Evolutionary conservation across 257 asterid genomes (phyloP).

Genomic region (Primulina tabacum): DNA sequence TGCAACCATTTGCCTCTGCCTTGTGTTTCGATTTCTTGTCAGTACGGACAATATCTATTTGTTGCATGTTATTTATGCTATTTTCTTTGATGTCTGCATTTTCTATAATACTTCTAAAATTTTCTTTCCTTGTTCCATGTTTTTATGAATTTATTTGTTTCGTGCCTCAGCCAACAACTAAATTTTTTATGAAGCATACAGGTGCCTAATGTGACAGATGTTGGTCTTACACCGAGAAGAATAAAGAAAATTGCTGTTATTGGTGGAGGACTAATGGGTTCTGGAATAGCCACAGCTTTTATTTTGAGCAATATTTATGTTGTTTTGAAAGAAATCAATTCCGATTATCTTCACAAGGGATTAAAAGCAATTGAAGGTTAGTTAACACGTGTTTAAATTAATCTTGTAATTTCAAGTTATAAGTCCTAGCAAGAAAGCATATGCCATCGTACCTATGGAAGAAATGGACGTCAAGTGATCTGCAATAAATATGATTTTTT

Average conservation of each 20-base stretch:
- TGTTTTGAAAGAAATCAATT: conserved; percentile 79
- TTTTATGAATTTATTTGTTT: background rate
- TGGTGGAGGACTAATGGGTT: conserved; percentile 99
- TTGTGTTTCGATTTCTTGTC: background rate
- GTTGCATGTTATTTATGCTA: conserved; percentile 19
- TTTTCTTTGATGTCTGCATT: conserved; percentile 4
- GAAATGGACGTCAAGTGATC: conserved; percentile 10
- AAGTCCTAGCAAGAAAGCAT: conserved; percentile 8
- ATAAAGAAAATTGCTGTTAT: conserved; percentile 80
- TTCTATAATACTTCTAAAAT: background rate
- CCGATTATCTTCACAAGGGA: conserved; percentile 87
- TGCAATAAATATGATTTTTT: conserved; percentile 17
- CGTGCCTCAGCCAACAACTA: conserved; percentile 6
- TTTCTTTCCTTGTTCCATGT: background rate
- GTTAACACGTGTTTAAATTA: conserved; percentile 21
- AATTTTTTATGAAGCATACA: conserved; percentile 25
- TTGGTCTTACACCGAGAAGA: conserved; percentile 89
- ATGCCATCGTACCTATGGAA: background rate
- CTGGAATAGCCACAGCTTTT: conserved; percentile 94
- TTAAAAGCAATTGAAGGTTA: conserved; percentile 76
- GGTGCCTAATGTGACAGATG: conserved; percentile 87
- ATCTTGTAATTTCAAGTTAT: conserved; percentile 13
- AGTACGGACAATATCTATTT: background rate
- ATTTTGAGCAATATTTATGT: conserved; percentile 61
- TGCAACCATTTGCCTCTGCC: background rate